Base-by-base conservation (phyloP, 164 flowering plant genomes). In the Chloranthus sessilifolius region DNA sequence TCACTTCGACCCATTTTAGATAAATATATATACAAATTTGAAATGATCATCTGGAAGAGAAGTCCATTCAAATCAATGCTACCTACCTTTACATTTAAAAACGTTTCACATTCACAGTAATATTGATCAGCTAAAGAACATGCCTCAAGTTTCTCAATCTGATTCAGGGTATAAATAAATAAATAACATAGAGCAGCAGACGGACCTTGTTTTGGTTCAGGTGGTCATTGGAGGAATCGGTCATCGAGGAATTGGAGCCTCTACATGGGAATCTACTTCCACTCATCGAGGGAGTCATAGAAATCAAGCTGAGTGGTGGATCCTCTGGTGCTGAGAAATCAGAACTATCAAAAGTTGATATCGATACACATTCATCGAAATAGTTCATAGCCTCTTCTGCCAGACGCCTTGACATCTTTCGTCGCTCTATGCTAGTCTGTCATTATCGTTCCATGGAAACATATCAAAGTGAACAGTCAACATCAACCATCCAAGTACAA, bases 331-430 rank as follows among this genome's bases (percentile, higher is more conserved):
- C 73, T 47, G 95, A 87, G 65, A 87, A 82, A 65, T 90, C 95
- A 27, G 95, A 84, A 64, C 83, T 70, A 61, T 87, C 95, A 69
- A 90, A 86, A 47, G 95, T 82, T 40, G 98, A 87, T 60, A 84
- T 71, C 10, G 98, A 90, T 44, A 87, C 88, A 61, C 89, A 87
- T 61, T 90, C 98, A 50, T 90, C 98, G 68, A 90, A 90, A 65
- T 87, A 87, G 30, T 83, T 74, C 85, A 84, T 48, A 23, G 95
- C 91, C 58, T 84, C 98, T 53, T 82, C 95, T 15, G 70, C 73
- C 33, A 84, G 71, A 41, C 81, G 73, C 61, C 68, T 77, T 11
- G 95, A 79, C 80, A 81, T 82, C 68, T 64, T 81, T 52, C 82
- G 69, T 53, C 94, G 70, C 42, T 90, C 94, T 53, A 66, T 75